Evolutionary conservation across 164 flowering plant genomes (phyloP), one percentile per base, ranked within the genome.

Genomic region (Paratinospora sagittata): DNA sequence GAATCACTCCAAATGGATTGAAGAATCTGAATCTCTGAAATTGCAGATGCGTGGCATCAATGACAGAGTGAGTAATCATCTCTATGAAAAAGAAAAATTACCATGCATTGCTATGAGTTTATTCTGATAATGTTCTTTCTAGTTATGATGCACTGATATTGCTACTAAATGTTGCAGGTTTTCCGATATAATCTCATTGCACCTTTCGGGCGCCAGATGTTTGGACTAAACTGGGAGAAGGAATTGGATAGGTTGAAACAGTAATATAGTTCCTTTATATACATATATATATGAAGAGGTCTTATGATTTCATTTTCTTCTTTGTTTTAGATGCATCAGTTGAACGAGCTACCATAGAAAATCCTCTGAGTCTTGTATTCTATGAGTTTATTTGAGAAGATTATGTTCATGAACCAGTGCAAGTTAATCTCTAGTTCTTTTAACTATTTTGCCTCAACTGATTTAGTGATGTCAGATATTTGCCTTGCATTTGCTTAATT

Each of bases 121-220:
- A 45, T 47, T 45, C 5, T 19, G 12, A 21, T 6, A 55, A 69
- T 26, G 23, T 66, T 67, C 49, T 26, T 39, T 70, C 12, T 23
- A 66, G 5, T 0, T 39, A 37, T 34, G 26, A n/a, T n/a, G n/a
- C 34, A 63, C 43, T 45, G 43, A 66, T 30, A 33, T 49, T 49
- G 17, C 13, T 65, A 11, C 26, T 21, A 60, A 71, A 57, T 23
- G 65, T 70, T 84, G 84, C 87, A 91, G 98, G 96, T 94, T 58
- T 86, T 91, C 61, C 82, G 85, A 27, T 91, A 94, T 75, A 94
- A 94, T 73, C 87, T 94, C n/a, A 89, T 91, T 43, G 98, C 89
- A 13, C 98, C 98, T 0, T 90, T 90, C 75, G 97, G 97, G 7
- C 89, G 96, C 43, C 98, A 91, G 79, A 89, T 91, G 90, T 83